Base-by-base conservation (phyloP, 2,329 filamentous ascomycete species). In the Pseudocercospora musae region DNA sequence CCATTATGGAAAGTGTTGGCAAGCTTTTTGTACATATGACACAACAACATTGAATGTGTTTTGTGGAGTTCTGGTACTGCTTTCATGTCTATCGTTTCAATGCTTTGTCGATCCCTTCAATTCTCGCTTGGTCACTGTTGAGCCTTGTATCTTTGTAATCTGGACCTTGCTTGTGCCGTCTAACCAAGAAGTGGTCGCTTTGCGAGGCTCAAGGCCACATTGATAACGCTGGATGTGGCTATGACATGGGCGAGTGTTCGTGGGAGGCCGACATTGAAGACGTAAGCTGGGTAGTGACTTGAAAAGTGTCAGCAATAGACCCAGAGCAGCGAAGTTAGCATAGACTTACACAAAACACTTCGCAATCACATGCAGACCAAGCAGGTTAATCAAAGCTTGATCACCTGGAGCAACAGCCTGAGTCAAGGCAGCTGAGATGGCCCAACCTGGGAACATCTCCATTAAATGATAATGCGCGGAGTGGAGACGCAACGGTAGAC, bases 311-410 rank as follows among this genome's bases (percentile, higher is more conserved):
- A 40, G 37, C 15, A 40, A 7, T 5, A 40, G 5, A 40, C 37
- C 4, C 3, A 9, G 7, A 40, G 15, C 37, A 18, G 1, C 2
- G 6, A 18, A 6, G 4, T 2, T 18, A 40, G 37, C 1, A 3
- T 5, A 7, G 37, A 66, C 68, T 69, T 64, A 71, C 66, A 73
- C 58, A 57, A 73, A 70, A 23, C 65, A 60, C 67, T 73, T 73
- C 31, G 62, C 60, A 46, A 73, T 64, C 18, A 73, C 71, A 63
- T 73, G 71, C 63, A 73, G 59, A 57, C 71, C 71, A n/a, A 73
- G 54, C 68, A 73, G 58, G 53, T 72, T 73, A 37, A 72, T 67
- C 55, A 73, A 58, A 13, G 46, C 62, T 63, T 70, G 68, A 62
- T 73, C 71, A 15, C 62, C 64, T 2, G 71, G 71, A 25, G 71